Evolutionary conservation across 179 eudicot genomes (phyloP).

Genomic region (Silene coronaria): DNA sequence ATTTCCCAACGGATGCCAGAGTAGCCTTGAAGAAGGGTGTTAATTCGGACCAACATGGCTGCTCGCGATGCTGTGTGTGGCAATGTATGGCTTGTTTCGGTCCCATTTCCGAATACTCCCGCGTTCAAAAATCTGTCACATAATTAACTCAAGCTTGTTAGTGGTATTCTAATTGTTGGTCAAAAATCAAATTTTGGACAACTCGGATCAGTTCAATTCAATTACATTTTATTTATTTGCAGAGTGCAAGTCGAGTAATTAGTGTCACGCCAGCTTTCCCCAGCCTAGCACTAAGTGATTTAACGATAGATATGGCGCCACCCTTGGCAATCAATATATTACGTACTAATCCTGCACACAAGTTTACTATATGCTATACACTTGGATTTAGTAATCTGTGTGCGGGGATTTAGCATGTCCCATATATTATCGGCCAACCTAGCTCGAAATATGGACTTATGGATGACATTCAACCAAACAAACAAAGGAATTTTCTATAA

Average conservation of each 20-base stretch:
- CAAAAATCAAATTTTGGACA: background rate
- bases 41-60: constrained; percentile 83
- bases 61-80: constrained; percentile 72
- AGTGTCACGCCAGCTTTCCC: too few species aligned
- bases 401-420: too few species aligned
- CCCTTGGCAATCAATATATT: background rate
- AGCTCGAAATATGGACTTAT: too few species aligned
- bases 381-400: too few species aligned
- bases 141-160: background rate
- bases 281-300: too few species aligned
- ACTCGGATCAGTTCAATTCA: too few species aligned
- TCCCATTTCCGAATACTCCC: constrained; percentile 64
- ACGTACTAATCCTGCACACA: too few species aligned
- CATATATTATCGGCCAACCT: too few species aligned
- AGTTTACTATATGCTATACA: too few species aligned
- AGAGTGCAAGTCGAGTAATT: too few species aligned
- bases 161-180: too few species aligned
- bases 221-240: too few species aligned
- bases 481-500: background rate
- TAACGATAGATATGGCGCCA: background rate
- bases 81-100: constrained; percentile 52
- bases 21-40: constrained; percentile 88
- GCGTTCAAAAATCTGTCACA: constrained; percentile 69
- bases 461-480: background rate
- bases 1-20: constrained; percentile 88